Base-by-base conservation (phyloP, 495 filamentous ascomycete species). In the Daldinia decipiens region DNA sequence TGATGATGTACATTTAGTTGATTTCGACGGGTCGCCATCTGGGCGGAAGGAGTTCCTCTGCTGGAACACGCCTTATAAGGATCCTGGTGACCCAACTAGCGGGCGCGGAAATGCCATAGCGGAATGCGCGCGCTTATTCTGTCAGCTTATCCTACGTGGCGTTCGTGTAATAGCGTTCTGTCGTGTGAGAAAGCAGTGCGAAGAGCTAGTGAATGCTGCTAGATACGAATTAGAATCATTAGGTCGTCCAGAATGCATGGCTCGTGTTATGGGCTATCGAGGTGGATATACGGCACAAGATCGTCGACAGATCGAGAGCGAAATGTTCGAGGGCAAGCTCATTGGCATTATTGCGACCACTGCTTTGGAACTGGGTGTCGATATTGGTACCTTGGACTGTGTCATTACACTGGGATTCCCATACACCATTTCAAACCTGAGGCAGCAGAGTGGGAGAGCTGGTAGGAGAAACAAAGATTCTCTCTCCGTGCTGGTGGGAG, bases 1-100 rank as follows among this genome's bases (percentile, higher is more conserved):
- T 26, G 79, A 82, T 6, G 85, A 94, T 24, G 91, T 97, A 8
- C 86, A 84, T 62, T 75, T 98, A 39, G 88, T 92, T 1, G 93
- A 97, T 80, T 93, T 93, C 77, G 95, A 98, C 74, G 95, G 95
- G 2, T 97, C 94, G 3, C 96, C 95, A 1, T 92, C 93, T 11
- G 95, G 95, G 6, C 85, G 93, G 27, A 99, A 99, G 74, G 94
- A 97, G 76, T 98, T 98, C 62, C 79, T 99, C 7, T 97, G 93
- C 80, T 99, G 95, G 95, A 98, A 98, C 69, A 97, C 96, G 1
- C 96, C 95, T 2, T 97, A 90, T 81, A 97, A 93, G 81, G 95
- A 97, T 74, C 92, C 94, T 1, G 82, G 83, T 7, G 95, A 98
- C 78, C 93, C 94, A 11, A 87, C 91, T 0, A 95, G 92, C 62